Evolutionary conservation across 129 eudicot species (phyloP).

Genomic region (Artemisia argyi): DNA sequence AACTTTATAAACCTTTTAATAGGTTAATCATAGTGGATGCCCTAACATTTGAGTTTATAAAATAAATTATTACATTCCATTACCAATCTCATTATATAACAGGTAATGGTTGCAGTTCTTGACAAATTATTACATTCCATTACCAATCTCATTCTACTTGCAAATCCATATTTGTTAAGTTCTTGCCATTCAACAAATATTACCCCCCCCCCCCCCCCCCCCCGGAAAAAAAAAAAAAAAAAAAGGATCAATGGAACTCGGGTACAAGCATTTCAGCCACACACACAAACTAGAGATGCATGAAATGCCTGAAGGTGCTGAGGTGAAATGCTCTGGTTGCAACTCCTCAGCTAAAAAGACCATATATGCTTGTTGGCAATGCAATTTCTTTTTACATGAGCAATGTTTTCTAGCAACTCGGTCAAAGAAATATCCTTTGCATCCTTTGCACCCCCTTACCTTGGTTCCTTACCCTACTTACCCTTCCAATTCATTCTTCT

Average conservation of each 20-base stretch:
- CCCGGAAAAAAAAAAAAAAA: too few species aligned
- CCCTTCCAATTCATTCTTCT: slow-evolving; percentile 41
- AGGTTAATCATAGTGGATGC: too few species aligned
- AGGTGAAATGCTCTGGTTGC: slow-evolving; percentile 53
- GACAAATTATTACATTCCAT: slow-evolving; percentile 16
- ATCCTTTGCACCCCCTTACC: slow-evolving; percentile 35
- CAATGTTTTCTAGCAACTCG: slow-evolving; percentile 36
- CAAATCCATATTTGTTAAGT: background rate
- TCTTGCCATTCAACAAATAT: background rate
- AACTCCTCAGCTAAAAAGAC: slow-evolving; percentile 30
- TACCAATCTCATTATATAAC: slow-evolving; percentile 14
- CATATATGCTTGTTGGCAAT: slow-evolving; percentile 31
- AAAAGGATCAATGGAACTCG: too few species aligned
- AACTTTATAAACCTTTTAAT: too few species aligned
- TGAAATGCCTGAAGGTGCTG: slow-evolving; percentile 49
- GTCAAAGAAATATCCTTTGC: slow-evolving; percentile 34
- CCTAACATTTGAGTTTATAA: slow-evolving; percentile 10
- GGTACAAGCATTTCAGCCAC: too few species aligned
- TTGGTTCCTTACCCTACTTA: slow-evolving; percentile 39
- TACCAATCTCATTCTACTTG: background rate
- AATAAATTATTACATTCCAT: too few species aligned
- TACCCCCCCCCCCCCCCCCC: too few species aligned
- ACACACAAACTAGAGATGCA: slow-evolving; percentile 17
- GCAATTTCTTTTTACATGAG: slow-evolving; percentile 36
- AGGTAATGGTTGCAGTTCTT: background rate